phyloP scores from a whole-genome alignment of 108 stramenopile genomes.

The Discostella pseudostelligera region DNA sequence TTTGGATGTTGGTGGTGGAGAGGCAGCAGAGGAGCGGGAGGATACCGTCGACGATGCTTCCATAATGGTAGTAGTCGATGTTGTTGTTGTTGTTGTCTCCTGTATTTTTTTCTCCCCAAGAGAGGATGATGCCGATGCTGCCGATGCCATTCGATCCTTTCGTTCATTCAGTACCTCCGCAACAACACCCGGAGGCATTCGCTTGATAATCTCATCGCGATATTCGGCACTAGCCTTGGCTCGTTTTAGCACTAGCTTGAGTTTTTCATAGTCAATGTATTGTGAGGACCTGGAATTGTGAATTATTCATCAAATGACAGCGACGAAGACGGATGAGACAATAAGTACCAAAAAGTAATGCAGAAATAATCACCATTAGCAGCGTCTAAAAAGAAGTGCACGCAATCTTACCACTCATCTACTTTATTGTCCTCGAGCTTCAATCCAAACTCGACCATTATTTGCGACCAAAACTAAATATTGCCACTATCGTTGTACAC shows the following conservation, averaged over 20 bases:
- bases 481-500: too few species aligned
- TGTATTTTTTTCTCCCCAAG: not conserved
- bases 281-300: slow-evolving; percentile 33
- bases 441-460: slow-evolving; percentile 84
- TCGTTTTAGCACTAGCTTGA: slow-evolving; percentile 43
- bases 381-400: not conserved
- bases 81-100: not conserved
- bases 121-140: too few species aligned
- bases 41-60: not conserved
- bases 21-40: not conserved
- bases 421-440: slow-evolving; percentile 90
- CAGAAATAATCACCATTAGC: not conserved
- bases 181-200: slow-evolving; percentile 35
- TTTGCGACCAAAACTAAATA: too few species aligned
- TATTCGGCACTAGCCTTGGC: slow-evolving; percentile 27
- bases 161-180: slow-evolving; percentile 40
- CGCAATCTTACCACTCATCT: slow-evolving; percentile 56
- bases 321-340: not conserved
- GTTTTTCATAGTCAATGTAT: slow-evolving; percentile 74
- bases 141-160: not conserved
- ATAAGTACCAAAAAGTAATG: not conserved
- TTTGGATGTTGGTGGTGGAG: not conserved
- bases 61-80: not conserved
- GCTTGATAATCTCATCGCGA: slow-evolving; percentile 49
- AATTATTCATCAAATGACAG: too few species aligned